phyloP scores from a whole-genome alignment of 768 basidiomycete genomes.

The Crassisporium funariophilum region DNA sequence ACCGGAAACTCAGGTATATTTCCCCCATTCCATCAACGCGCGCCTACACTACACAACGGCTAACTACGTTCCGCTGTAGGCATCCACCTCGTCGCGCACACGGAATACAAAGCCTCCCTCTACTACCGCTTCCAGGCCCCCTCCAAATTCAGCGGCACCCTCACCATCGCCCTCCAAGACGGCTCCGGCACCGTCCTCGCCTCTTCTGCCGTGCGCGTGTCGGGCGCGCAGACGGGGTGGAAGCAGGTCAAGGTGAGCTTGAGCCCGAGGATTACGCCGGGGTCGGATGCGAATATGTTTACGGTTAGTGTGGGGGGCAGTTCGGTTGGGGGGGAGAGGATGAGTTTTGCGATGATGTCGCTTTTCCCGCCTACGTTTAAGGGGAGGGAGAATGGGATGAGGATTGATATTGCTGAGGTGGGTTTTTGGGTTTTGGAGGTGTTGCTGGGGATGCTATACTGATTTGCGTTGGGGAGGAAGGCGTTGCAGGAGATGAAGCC shows the following conservation, averaged over 20 bases:
- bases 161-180: constrained; percentile 49
- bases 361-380: constrained; percentile 74
- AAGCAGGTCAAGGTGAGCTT: constrained; percentile 45
- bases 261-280: constrained; percentile 41
- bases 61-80: constrained; percentile 31
- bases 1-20: constrained; percentile 55
- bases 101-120: constrained; percentile 62
- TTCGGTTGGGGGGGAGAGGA: constrained; percentile 39
- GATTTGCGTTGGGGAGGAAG: constrained; percentile 31
- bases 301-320: constrained; percentile 51
- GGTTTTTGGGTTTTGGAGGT: constrained; percentile 5
- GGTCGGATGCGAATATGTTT: constrained; percentile 51
- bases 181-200: constrained; percentile 46
- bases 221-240: constrained; percentile 51
- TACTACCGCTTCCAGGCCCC: constrained; percentile 54
- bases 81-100: constrained; percentile 53
- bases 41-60: neutral
- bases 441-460: neutral
- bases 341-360: constrained; percentile 63
- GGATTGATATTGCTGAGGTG: constrained; percentile 60
- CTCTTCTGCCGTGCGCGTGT: constrained; percentile 36
- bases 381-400: constrained; percentile 58
- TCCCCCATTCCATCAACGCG: constrained; percentile 3
- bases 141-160: constrained; percentile 40
- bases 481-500: constrained; percentile 57